Conservation (phyloP, 2,329 filamentous ascomycete genomes). For the Xylariaceae sp. region DNA sequence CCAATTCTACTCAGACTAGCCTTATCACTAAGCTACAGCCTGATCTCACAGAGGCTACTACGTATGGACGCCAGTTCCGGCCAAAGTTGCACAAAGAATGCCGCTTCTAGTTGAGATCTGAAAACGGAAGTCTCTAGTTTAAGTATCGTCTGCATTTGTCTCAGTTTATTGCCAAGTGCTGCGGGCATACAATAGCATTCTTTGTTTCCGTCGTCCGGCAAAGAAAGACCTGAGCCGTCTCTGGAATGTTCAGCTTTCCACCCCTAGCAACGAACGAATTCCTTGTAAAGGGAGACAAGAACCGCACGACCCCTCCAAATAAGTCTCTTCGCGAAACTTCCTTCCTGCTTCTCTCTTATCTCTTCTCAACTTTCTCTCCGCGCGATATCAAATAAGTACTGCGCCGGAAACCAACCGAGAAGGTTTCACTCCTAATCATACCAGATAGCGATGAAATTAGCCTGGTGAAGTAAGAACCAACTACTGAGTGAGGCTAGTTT, state of each 20-base stretch:
- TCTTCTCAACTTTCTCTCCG: neutral
- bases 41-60: neutral
- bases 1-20: neutral
- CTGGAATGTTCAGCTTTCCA: constrained; percentile 30
- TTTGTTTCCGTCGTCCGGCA: constrained; percentile 30
- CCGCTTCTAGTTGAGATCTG: constrained; percentile 18
- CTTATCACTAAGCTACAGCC: neutral
- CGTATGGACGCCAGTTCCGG: constrained; percentile 15
- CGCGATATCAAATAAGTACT: neutral
- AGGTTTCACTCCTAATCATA: constrained; percentile 4
- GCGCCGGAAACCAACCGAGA: constrained; percentile 7
- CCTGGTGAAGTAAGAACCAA: constrained; percentile 12
- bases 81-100: constrained; percentile 15
- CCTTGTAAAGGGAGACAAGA: constrained; percentile 27
- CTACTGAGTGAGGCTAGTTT: neutral
- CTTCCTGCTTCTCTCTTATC: constrained; percentile 7
- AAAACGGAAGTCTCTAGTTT: constrained; percentile 29
- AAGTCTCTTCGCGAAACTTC: constrained; percentile 7
- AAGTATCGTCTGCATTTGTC: constrained; percentile 22
- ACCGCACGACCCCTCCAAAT: constrained; percentile 8
- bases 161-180: constrained; percentile 18
- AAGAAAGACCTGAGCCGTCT: constrained; percentile 19
- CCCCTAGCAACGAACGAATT: constrained; percentile 23
- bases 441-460: constrained; percentile 12
- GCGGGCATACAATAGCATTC: constrained; percentile 24